Base-by-base conservation (phyloP, 148 eudicot species). In the Rhododendron vialii region DNA sequence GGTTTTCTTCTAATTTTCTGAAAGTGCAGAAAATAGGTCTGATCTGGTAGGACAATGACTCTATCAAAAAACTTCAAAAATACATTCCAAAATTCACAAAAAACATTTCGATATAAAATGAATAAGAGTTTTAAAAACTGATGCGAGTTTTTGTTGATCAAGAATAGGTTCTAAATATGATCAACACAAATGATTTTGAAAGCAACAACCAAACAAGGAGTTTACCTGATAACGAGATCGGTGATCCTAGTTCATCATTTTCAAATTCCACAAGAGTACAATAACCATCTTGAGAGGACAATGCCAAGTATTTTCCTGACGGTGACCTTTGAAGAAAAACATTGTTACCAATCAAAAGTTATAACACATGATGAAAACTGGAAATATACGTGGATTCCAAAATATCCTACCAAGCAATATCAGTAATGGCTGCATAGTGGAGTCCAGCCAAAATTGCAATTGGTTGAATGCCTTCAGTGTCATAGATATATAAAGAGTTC, bases 201-300 rank as follows among this genome's bases (percentile, higher is more conserved):
- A 65, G 33, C 36, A 81, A 36, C 76, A 1, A 59, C 26, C 80
- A 24, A 61, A 51, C 76, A 26, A 81, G 11, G 61, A 84, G 67
- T 89, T 65, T 87, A 97, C 99, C 98, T 94, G 93, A 83, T 24
- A 88, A 84, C 24, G 91, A 78, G 67, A 95, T 67, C 12, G 95
- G 92, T 79, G 91, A 83, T 79, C 98, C 99, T 35, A 97, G 91
- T 91, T 97, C 99, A 73, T 93, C 91, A 71, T 89, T 89, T 73
- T 93, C 96, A 85, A 97, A 97, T 90, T 97, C 96, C 18, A 94
- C 95, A 30, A 97, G 92, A 55, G 99, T 92, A 81, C 99, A 97
- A 86, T 94, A 97, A 63, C 99, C 99, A 89, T 97, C 99, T 90
- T 93, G 98, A 9, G 99, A 97, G 79, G 99, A 95, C 86, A 95